These are phyloP conservation scores for Panus rudis DNA, from an alignment of 768 basidiomycete genomes.

Conservation along the genomic window DNA sequence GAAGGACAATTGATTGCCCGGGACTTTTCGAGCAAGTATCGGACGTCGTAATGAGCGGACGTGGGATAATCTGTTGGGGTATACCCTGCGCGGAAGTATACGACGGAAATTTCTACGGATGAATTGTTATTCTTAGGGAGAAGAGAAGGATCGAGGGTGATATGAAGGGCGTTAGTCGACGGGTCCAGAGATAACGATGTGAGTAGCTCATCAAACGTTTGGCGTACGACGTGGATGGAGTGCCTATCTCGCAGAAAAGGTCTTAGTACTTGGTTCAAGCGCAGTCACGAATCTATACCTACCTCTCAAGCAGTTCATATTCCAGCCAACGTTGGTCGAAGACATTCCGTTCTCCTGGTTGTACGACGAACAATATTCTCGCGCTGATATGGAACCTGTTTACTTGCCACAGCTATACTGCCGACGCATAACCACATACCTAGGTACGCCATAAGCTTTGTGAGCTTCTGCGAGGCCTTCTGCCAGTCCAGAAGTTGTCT, in stretches of 20 bases:
- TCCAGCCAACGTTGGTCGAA: constrained; percentile 91
- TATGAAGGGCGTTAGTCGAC: constrained; percentile 29
- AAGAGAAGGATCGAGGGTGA: constrained; percentile 29
- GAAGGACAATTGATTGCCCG: constrained; percentile 90
- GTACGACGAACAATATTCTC: constrained; percentile 81
- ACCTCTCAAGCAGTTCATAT: constrained; percentile 80
- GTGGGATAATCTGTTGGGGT: constrained; percentile 74
- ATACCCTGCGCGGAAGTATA: constrained; percentile 92
- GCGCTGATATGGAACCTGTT: no score
- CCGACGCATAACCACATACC: constrained; percentile 32
- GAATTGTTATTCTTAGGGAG: constrained; percentile 29
- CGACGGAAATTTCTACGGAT: constrained; percentile 67
- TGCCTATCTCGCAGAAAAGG: constrained; percentile 40
- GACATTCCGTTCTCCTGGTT: constrained; percentile 83
- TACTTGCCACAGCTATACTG: background rate
- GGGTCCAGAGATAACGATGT: constrained; percentile 47
- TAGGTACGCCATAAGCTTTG: constrained; percentile 52
- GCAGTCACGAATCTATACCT: constrained; percentile 16
- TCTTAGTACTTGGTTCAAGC: background rate
- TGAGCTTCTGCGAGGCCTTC: constrained; percentile 78
- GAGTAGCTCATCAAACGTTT: constrained; percentile 67
- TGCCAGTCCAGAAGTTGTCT: constrained; percentile 62
- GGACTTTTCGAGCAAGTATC: constrained; percentile 74
- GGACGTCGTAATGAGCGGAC: constrained; percentile 56
- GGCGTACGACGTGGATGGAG: constrained; percentile 65